Evolutionary conservation across 345 rosid genomes (phyloP), one percentile per base, ranked within the genome.

Genomic region (Aurinia saxatilis): DNA sequence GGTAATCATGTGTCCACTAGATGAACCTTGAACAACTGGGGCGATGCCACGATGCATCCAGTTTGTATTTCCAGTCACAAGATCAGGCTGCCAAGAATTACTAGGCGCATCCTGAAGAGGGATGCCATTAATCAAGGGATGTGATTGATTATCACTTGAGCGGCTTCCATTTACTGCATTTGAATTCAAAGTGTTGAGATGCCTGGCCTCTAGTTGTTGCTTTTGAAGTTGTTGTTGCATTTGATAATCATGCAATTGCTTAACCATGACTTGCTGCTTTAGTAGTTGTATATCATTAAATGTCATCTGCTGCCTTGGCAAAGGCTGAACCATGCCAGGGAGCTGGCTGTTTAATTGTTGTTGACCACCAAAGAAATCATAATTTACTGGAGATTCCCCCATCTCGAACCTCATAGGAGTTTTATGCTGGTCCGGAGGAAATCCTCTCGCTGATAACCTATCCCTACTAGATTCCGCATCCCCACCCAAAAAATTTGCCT

Each of bases 171-270:
- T 60, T 17, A 78, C 62, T 47, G 86, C 67, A 77, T 75, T 64
- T 51, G 79, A 79, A 79, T 78, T 77, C 40, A 67, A 12, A 17
- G 86, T 75, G 72, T 58, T 78, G 54, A 70, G 65, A 60, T 82
- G 87, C 70, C 83, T 79, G 56, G 72, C 67, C 53, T 85, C 87
- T 62, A 72, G 58, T 41, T 77, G 86, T 50, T 79, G 79, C 67
- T 79, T 82, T 55, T 76, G 79, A 65, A 81, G 71, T 13, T 80
- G 82, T 57, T 81, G 82, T 76, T 82, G 95, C 66, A 90, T 80
- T 68, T 90, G 97, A 54, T 78, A 67, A 36, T 87, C 95, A 52
- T 87, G 95, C 74, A 87, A 73, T 76, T 90, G 89, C 78, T 78
- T 90, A 27, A 70, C 59, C 80, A 90, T 80, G 50, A 77, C 60